A percentile compares a stretch with the other conserved stretches of the same genome.
Conservation (phyloP, 2,329 filamentous ascomycete genomes). For the Calonectria pauciramosa region DNA sequence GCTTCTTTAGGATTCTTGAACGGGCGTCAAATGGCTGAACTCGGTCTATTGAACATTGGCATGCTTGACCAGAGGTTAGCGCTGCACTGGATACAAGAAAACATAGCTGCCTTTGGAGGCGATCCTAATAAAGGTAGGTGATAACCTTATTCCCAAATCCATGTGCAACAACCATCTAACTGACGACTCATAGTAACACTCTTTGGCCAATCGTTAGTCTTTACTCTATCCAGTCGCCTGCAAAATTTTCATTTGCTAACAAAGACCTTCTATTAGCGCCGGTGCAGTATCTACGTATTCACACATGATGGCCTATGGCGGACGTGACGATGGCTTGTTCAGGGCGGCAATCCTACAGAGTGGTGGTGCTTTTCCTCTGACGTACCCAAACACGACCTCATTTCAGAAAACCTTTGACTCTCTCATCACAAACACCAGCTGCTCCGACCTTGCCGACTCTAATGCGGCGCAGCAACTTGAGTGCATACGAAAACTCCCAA, state of each 20-base stretch:
- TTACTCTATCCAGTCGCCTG: not conserved
- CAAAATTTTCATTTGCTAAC: not conserved
- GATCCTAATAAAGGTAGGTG: not conserved
- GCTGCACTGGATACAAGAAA: not conserved
- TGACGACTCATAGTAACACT: not conserved
- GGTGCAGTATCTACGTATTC: not conserved
- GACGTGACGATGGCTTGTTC: not conserved
- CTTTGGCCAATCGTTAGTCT: constrained; percentile 4
- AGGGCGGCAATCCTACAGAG: not conserved
- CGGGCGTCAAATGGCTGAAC: not conserved
- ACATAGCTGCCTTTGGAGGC: not conserved
- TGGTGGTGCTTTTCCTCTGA: not conserved
- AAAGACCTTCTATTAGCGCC: not conserved
- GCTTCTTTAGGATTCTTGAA: not conserved
- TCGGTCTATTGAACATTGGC: not conserved
- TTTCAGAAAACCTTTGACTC: not conserved
- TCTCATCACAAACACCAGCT: not conserved
- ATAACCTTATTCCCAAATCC: not conserved
- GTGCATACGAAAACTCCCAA: not conserved
- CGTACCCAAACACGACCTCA: not conserved
- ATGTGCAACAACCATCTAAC: no score
- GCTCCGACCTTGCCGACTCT: not conserved
- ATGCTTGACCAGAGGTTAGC: not conserved
- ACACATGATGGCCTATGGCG: not conserved
- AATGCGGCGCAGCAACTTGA: not conserved